Percentiles rank a stretch among this genome's conserved stretches.
Evolutionary conservation across 2,329 filamentous ascomycete species (phyloP).

Genomic region (Clathrospora elynae): DNA sequence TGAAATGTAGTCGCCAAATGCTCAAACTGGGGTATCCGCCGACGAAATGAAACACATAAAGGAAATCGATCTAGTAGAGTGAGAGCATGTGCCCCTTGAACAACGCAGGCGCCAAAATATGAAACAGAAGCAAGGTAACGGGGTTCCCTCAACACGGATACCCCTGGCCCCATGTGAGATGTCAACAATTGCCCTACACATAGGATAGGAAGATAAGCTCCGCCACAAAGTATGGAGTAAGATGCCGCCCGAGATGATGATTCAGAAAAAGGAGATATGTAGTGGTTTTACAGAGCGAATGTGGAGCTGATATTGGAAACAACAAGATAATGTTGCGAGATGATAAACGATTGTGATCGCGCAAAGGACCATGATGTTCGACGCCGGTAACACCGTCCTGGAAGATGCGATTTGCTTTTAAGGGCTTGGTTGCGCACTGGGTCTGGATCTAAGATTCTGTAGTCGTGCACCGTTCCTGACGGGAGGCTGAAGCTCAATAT

Average conservation of each 20-base stretch:
- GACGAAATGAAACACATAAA: slow-evolving; percentile 33
- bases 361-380: slow-evolving; percentile 23
- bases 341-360: slow-evolving; percentile 31
- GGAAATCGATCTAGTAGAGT: slow-evolving; percentile 42
- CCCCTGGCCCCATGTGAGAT: slow-evolving; percentile 11
- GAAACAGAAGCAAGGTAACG: slow-evolving; percentile 21
- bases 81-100: slow-evolving; percentile 30
- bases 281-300: slow-evolving; percentile 30
- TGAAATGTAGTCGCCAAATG: slow-evolving; percentile 40
- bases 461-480: slow-evolving; percentile 47
- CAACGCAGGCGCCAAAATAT: slow-evolving; percentile 22
- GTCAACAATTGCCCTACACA: slow-evolving; percentile 24
- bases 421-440: slow-evolving; percentile 25
- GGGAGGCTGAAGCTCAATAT: slow-evolving; percentile 40
- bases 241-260: slow-evolving; percentile 34
- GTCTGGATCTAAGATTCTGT: slow-evolving; percentile 29
- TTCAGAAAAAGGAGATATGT: slow-evolving; percentile 27
- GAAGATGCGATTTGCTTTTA: slow-evolving; percentile 34
- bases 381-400: slow-evolving; percentile 41
- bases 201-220: slow-evolving; percentile 19
- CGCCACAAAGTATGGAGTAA: slow-evolving; percentile 25
- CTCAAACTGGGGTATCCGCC: slow-evolving; percentile 46
- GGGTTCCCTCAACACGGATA: slow-evolving; percentile 9
- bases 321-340: slow-evolving; percentile 26
- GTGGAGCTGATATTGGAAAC: slow-evolving; percentile 26